These are phyloP conservation scores for Salix exigua DNA, from an alignment of 345 rosid genomes.

Conservation along the genomic window DNA sequence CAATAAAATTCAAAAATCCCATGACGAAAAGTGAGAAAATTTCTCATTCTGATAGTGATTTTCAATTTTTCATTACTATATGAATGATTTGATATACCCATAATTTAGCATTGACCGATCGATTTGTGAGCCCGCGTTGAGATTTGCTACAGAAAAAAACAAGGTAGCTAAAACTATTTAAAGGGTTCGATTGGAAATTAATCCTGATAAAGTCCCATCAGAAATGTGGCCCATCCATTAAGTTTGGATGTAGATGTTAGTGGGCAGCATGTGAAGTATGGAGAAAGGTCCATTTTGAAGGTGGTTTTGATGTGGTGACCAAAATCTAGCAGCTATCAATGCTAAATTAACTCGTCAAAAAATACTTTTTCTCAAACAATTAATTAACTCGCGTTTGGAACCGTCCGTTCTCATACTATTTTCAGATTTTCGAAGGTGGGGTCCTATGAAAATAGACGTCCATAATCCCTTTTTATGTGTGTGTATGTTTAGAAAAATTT, in stretches of 20 bases:
- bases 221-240: slow-evolving; percentile 36
- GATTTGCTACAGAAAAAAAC: not conserved
- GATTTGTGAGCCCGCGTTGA: slow-evolving; percentile 8
- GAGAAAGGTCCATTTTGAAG: slow-evolving; percentile 34
- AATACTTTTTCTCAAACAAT: not conserved
- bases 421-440: too few species aligned
- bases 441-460: too few species aligned
- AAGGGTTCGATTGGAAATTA: slow-evolving; percentile 1
- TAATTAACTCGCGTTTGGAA: not conserved
- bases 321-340: not conserved
- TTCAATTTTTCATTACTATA: not conserved
- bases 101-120: slow-evolving; percentile 13
- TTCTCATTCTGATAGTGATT: not conserved
- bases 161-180: slow-evolving; percentile 19
- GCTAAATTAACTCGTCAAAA: slow-evolving; percentile 3
- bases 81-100: slow-evolving; percentile 22
- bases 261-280: slow-evolving; percentile 53
- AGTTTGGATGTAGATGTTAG: slow-evolving; percentile 42
- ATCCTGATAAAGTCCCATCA: slow-evolving; percentile 36
- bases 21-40: slow-evolving; percentile 7
- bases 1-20: slow-evolving; percentile 5
- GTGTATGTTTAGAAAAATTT: too few species aligned
- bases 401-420: not conserved
- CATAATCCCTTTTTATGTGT: too few species aligned
- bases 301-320: not conserved